A percentile compares a stretch with the other conserved stretches of the same genome.
Conservation (phyloP, 768 basidiomycete species). For the Rhizopogon salebrosus region DNA sequence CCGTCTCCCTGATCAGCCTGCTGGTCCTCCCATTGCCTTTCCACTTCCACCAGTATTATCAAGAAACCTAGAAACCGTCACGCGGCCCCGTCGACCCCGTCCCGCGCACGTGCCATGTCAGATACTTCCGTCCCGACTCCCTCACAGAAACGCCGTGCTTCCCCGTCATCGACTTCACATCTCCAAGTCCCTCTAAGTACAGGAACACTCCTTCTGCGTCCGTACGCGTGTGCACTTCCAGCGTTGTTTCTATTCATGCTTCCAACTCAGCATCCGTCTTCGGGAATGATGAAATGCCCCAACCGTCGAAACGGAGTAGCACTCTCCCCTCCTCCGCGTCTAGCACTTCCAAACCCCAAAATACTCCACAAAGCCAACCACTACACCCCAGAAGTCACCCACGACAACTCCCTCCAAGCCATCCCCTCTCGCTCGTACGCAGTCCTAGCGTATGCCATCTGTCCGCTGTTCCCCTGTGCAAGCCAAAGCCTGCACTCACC, state of each 20-base stretch:
- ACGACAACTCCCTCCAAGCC: conserved; percentile 17
- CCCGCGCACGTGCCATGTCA: conserved; percentile 41
- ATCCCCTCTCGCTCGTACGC: conserved; percentile 7
- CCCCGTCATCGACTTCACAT: conserved; percentile 35
- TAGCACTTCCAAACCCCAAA: conserved; percentile 24
- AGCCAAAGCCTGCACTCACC: background rate
- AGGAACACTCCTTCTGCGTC: conserved; percentile 3
- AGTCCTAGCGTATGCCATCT: conserved; percentile 16
- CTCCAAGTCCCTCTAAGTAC: conserved; percentile 34
- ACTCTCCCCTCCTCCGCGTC: conserved; percentile 36
- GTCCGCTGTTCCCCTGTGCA: conserved; percentile 12
- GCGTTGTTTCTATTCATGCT: background rate
- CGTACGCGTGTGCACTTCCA: background rate
- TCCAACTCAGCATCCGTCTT: background rate
- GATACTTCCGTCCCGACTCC: conserved; percentile 27
- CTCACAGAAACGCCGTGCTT: conserved; percentile 16
- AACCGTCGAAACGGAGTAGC: conserved; percentile 11
- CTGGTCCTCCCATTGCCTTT: conserved; percentile 24
- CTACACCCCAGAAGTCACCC: conserved; percentile 15
- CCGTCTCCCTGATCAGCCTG: conserved; percentile 14
- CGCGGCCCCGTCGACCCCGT: conserved; percentile 29
- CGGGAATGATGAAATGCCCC: background rate
- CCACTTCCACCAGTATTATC: conserved; percentile 12
- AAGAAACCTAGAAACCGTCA: background rate
- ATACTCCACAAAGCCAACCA: too few relatives aligned